Percentiles rank a stretch among this genome's conserved stretches.
Evolutionary conservation across 2,329 filamentous ascomycete genomes (phyloP).

Genomic region (Fusarium sororula): DNA sequence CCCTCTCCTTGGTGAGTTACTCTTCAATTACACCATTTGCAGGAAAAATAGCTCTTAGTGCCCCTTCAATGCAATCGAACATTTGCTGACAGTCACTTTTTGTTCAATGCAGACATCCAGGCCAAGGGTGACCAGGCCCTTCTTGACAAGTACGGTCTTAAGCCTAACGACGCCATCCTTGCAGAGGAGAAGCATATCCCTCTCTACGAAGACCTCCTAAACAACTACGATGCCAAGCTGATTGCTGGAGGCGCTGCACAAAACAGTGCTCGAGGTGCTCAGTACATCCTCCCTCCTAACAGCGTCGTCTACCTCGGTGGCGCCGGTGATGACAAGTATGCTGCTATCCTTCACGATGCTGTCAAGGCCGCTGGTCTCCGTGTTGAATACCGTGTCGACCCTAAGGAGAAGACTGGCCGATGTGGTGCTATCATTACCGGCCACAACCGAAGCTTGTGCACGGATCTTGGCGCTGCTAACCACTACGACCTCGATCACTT

Average conservation of each 20-base stretch:
- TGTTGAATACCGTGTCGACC: slow-evolving; percentile 94
- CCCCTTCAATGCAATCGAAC: slow-evolving; percentile 7
- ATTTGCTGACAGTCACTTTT: slow-evolving; percentile 27
- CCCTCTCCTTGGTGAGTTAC: slow-evolving; percentile 84
- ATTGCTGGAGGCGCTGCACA: slow-evolving; percentile 96
- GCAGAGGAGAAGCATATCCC: slow-evolving; percentile 89
- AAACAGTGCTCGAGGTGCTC: slow-evolving; percentile 95
- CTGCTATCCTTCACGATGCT: slow-evolving; percentile 85
- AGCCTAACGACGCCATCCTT: slow-evolving; percentile 97
- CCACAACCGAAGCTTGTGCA: slow-evolving; percentile 94
- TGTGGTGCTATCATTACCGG: slow-evolving; percentile 98
- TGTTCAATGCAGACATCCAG: slow-evolving; percentile 78
- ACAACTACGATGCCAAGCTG: slow-evolving; percentile 91
- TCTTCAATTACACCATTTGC: neutral
- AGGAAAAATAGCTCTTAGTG: neutral
- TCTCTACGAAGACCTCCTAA: slow-evolving; percentile 92
- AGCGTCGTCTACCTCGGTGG: slow-evolving; percentile 94
- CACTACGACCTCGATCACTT: slow-evolving; percentile 95
- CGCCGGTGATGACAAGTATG: slow-evolving; percentile 95
- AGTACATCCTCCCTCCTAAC: slow-evolving; percentile 92
- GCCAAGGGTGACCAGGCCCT: slow-evolving; percentile 82
- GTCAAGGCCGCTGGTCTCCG: slow-evolving; percentile 88
- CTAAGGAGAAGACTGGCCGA: slow-evolving; percentile 84
- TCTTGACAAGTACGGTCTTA: slow-evolving; percentile 91
- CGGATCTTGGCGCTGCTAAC: slow-evolving; percentile 95